Percentiles rank a stretch among this genome's conserved stretches.
Evolutionary conservation across 1,284 basidiomycete genomes (phyloP).

Genomic region (Hemileia vastatrix): DNA sequence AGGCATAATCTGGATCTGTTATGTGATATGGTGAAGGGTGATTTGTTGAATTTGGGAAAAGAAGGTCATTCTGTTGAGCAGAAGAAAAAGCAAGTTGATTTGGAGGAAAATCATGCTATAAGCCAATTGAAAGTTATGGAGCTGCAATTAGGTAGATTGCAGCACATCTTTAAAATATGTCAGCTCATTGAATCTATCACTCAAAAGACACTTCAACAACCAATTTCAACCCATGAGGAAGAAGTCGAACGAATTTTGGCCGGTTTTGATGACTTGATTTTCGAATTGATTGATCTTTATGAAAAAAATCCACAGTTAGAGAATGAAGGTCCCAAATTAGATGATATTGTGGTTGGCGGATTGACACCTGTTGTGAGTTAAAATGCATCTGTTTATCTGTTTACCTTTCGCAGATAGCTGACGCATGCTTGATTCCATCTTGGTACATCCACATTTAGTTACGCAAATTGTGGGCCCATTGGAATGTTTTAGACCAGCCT

Average conservation of each 20-base stretch:
- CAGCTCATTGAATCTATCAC: too few relatives aligned
- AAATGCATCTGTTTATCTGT: slow-evolving; percentile 29
- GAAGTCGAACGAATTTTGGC: slow-evolving; percentile 58
- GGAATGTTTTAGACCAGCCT: slow-evolving; percentile 65
- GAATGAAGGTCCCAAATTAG: slow-evolving; percentile 48
- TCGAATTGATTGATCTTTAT: slow-evolving; percentile 67
- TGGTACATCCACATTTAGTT: too few relatives aligned
- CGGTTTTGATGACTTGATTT: slow-evolving; percentile 60
- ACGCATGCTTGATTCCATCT: slow-evolving; percentile 20
- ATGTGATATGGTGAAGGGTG: slow-evolving; percentile 65
- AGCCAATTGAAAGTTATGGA: too few relatives aligned
- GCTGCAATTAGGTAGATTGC: too few relatives aligned
- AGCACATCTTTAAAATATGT: too few relatives aligned
- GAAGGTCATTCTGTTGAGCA: slow-evolving; percentile 78
- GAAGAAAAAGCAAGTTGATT: slow-evolving; percentile 60
- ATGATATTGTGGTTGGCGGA: slow-evolving; percentile 85
- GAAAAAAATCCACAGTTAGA: slow-evolving; percentile 52
- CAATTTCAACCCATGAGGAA: not conserved
- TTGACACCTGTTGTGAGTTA: slow-evolving; percentile 62
- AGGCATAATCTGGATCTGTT: slow-evolving; percentile 87
- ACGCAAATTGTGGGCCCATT: slow-evolving; percentile 56
- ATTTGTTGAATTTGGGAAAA: slow-evolving; percentile 73
- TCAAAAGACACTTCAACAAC: too few relatives aligned
- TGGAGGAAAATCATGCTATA: too few relatives aligned
- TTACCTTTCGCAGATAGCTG: slow-evolving; percentile 28